Percentiles rank a stretch among this genome's conserved stretches.
Evolutionary conservation across 1,284 basidiomycete species (phyloP).

Genomic region (Wallemia ichthyophaga): DNA sequence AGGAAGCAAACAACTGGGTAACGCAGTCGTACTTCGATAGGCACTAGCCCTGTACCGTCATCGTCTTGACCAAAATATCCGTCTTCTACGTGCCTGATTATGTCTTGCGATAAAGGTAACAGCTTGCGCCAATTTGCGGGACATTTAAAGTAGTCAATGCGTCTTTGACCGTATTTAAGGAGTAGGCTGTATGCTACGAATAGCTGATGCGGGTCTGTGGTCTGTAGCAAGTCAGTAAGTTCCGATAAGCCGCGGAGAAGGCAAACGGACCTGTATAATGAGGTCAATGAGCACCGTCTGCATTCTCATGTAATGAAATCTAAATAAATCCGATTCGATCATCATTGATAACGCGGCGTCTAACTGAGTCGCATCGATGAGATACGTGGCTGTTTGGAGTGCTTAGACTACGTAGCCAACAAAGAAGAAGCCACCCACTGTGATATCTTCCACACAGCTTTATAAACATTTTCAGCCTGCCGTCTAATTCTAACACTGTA

Average conservation of each 20-base stretch:
- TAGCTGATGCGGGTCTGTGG: slow-evolving; percentile 59
- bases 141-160: slow-evolving; percentile 36
- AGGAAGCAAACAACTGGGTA: slow-evolving; percentile 39
- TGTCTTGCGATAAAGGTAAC: slow-evolving; percentile 39
- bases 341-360: slow-evolving; percentile 44
- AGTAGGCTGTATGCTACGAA: slow-evolving; percentile 52
- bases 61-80: slow-evolving; percentile 4
- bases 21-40: slow-evolving; percentile 50
- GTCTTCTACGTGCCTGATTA: slow-evolving; percentile 9
- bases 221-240: slow-evolving; percentile 18
- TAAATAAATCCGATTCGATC: slow-evolving; percentile 50
- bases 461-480: neutral
- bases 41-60: slow-evolving; percentile 14
- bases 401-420: neutral
- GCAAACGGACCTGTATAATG: slow-evolving; percentile 3
- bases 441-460: neutral
- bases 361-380: slow-evolving; percentile 46
- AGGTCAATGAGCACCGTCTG: slow-evolving; percentile 27
- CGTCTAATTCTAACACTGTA: neutral
- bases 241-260: neutral
- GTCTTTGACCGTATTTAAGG: slow-evolving; percentile 38
- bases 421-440: neutral
- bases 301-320: slow-evolving; percentile 66
- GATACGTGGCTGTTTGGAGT: slow-evolving; percentile 19
- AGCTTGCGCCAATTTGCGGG: slow-evolving; percentile 52